Evolutionary conservation across 2,329 filamentous ascomycete species (phyloP), one percentile per base, ranked within the genome.

Genomic region (Colletotrichum godetiae): DNA sequence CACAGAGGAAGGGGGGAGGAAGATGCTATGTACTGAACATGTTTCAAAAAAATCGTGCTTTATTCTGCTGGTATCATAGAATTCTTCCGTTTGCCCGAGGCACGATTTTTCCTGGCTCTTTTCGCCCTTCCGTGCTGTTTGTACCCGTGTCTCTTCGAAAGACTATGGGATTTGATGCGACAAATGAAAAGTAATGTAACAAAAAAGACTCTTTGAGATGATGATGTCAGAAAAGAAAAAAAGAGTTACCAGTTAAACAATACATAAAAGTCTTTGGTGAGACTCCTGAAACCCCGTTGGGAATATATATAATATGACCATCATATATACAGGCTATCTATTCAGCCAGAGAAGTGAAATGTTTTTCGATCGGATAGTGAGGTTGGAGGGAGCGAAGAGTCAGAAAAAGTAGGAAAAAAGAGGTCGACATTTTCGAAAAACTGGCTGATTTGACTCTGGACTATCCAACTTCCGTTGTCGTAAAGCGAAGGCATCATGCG

Each of bases 321-420:
- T 72, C 74, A 69, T 78, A 78, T 78, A 77, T 76, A 78, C 77
- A 78, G 76, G 76, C 76, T 73, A 78, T 74, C 75, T 72, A 74
- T 61, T 60, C 73, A 73, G 73, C 74, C 72, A 72, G 69, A 72
- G 69, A 73, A 72, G 62, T 67, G 73, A 61, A 57, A 52, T 29
- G 13, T 49, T 71, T 73, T 64, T 57, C 29, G 60, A 67, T 66
- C 60, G 49, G 67, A 65, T 61, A 33, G 60, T 49, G 67, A 37
- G 56, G 71, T 73, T 65, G 58, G 67, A 66, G n/a, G 49, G 70
- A 70, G 13, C 64, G 58, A 67, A 61, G 27, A 57, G 59, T 75
- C 74, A 73, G 65, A 68, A 70, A 71, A 27, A 64, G 55, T 66
- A 29, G n/a, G n/a, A 62, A 60, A 67, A 68, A 52, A 52, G 57